These are phyloP conservation scores for Fonsecaea erecta DNA, from an alignment of 2,329 filamentous ascomycete genomes.

Conservation along the genomic window DNA sequence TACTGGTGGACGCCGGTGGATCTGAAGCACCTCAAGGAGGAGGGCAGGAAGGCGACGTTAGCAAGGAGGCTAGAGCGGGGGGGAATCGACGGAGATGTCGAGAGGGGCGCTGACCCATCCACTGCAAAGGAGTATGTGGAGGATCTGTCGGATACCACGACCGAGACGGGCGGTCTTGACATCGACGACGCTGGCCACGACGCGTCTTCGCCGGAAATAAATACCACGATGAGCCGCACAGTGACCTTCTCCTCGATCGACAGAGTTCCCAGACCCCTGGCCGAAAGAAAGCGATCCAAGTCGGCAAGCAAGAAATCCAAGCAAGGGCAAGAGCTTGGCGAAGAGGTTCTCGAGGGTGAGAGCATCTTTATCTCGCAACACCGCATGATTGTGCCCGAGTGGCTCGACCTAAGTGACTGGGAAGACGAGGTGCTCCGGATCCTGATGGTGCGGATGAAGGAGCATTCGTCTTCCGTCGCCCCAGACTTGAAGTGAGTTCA, in stretches of 20 bases:
- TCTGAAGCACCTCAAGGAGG: constrained; percentile 26
- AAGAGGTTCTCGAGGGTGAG: constrained; percentile 2
- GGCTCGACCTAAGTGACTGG: constrained; percentile 30
- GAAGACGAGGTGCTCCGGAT: constrained; percentile 33
- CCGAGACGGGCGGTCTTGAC: not conserved
- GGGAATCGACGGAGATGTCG: constrained; percentile 9
- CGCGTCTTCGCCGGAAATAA: not conserved
- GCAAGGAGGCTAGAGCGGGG: not conserved
- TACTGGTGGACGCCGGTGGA: constrained; percentile 61
- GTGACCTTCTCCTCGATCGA: constrained; percentile 17
- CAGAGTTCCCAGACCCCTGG: constrained; percentile 5
- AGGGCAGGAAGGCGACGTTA: constrained; percentile 11
- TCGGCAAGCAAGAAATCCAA: not conserved
- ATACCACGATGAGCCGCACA: not conserved
- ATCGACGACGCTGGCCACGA: not conserved
- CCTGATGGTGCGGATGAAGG: constrained; percentile 30
- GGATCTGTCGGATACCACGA: constrained; percentile 19
- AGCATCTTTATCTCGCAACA: constrained; percentile 29
- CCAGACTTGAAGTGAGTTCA: not conserved
- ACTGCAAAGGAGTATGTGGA: not conserved
- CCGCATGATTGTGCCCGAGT: constrained; percentile 32
- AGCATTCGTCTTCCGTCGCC: constrained; percentile 1
- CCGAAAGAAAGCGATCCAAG: not conserved
- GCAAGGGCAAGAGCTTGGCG: not conserved
- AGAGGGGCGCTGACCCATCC: constrained; percentile 7